Evolutionary conservation across 129 eudicot genomes (phyloP).

Genomic region (Deinandra increscens): DNA sequence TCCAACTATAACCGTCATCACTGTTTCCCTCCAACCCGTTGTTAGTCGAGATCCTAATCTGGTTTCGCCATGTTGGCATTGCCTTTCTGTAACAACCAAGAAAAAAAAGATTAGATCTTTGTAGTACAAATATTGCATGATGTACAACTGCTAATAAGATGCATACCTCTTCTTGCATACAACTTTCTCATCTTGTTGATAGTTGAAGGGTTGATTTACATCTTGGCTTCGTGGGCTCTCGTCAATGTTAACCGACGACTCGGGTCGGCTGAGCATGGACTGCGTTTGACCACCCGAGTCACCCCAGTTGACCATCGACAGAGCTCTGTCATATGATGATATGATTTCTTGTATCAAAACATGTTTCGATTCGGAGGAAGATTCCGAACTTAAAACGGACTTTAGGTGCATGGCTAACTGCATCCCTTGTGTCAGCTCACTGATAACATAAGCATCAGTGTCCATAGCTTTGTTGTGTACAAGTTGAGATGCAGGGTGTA

Average conservation of each 20-base stretch:
- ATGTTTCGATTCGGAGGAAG: slow-evolving; percentile 42
- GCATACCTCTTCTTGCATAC: slow-evolving; percentile 65
- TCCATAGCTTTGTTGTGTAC: slow-evolving; percentile 24
- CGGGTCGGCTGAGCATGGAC: slow-evolving; percentile 23
- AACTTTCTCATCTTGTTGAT: slow-evolving; percentile 35
- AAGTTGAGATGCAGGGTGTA: slow-evolving; percentile 23
- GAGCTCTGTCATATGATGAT: slow-evolving; percentile 67
- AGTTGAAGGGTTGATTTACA: slow-evolving; percentile 22
- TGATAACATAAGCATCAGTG: slow-evolving; percentile 41
- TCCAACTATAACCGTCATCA: slow-evolving; percentile 92
- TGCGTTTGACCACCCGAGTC: slow-evolving; percentile 40
- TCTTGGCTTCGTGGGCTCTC: slow-evolving; percentile 60
- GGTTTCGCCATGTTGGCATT: slow-evolving; percentile 69
- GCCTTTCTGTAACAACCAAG: slow-evolving; percentile 53
- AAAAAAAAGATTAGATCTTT: slow-evolving; percentile 10
- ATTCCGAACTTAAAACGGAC: slow-evolving; percentile 45
- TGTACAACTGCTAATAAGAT: neutral
- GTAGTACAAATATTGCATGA: slow-evolving; percentile 2
- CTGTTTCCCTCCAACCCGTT: slow-evolving; percentile 75
- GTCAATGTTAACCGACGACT: slow-evolving; percentile 54
- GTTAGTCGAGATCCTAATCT: slow-evolving; percentile 54
- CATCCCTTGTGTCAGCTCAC: slow-evolving; percentile 72
- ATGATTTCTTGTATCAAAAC: slow-evolving; percentile 52
- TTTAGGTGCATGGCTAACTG: slow-evolving; percentile 67
- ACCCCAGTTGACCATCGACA: slow-evolving; percentile 60